Evolutionary conservation across 108 stramenopile genomes (phyloP).

Genomic region (Craspedostauros australis): DNA sequence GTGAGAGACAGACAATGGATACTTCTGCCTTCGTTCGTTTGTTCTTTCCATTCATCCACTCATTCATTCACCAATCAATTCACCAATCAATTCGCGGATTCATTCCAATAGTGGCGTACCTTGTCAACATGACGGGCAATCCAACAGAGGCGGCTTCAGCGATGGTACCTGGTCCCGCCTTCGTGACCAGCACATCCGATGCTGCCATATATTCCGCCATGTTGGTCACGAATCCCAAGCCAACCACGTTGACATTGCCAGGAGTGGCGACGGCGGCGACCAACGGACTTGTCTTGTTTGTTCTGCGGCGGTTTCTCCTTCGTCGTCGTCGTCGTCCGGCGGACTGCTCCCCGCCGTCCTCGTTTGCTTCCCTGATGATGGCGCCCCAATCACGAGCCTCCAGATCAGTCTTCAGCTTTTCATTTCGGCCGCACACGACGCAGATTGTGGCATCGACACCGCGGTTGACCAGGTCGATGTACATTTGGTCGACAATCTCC

Average conservation of each 20-base stretch:
- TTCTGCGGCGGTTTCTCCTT: slow-evolving; percentile 3
- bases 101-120: no score
- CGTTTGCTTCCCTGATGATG: slow-evolving; percentile 5
- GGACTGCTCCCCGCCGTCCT: not conserved
- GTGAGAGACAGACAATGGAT: no score
- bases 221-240: slow-evolving; percentile 88
- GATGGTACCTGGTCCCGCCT: slow-evolving; percentile 98
- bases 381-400: slow-evolving; percentile 62
- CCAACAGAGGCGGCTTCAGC: slow-evolving; percentile 92
- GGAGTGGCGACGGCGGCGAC: no score
- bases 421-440: slow-evolving; percentile 93
- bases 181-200: slow-evolving; percentile 86
- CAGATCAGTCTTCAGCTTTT: slow-evolving; percentile 57
- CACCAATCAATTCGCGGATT: no score
- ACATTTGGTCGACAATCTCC: slow-evolving; percentile 75
- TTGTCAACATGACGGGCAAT: slow-evolving; percentile 88
- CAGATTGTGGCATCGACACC: slow-evolving; percentile 83
- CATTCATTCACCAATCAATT: no score
- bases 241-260: slow-evolving; percentile 67
- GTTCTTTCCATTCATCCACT: no score
- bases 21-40: no score
- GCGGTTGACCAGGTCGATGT: slow-evolving; percentile 32
- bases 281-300: no score
- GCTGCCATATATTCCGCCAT: slow-evolving; percentile 97
- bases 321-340: not conserved